Evolutionary conservation across 1,139 yeast genomes (phyloP), one percentile per base, ranked within the genome.

Genomic region (Sugiyamaella japonica): DNA sequence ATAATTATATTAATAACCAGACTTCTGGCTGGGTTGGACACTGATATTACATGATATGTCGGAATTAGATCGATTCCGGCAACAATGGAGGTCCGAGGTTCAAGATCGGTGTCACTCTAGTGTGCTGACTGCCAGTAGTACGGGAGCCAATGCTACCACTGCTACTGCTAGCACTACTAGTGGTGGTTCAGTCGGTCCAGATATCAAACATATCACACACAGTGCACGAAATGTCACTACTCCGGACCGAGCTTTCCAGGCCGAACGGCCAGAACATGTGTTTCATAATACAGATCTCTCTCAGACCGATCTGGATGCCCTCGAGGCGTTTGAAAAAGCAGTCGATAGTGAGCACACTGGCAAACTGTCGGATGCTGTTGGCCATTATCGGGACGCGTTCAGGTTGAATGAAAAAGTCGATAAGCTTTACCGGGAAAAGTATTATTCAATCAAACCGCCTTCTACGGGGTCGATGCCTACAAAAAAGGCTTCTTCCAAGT

Each of bases 321-420:
- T 89, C 45, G 73, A 73, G 28, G 69, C 80, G 28, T 89, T 87
- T 73, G 91, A 86, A 63, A 71, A 74, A 52, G 97, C 91, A 1
- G 81, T 85, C 0, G 83, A 79, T 52, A 84, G 83, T 63, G 97
- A 90, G 70, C 73, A 80, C 28, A 80, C 77, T 51, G 97, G 97
- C 0, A 75, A 82, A 57, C 78, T 90, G 81, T 78, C 88, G 3
- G 97, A 89, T 64, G 97, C 97, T 0, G 83, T 89, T 37, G 80
- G 76, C 43, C 77, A 73, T 59, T 90, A 90, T 71, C 75, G 96
- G 56, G 77, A 78, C 59, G 96, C 97, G 0, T 81, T 84, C 67
- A 83, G 77, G 43, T 50, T 54, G 39, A 58, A 66, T 67, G 85
- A 81, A 4, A 78, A 77, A 52, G 90, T 89, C 5, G 97, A 90